Percentiles rank a stretch among this genome's conserved stretches.
These are phyloP conservation scores for Funneliformis caledonium DNA, from an alignment of 371 early-diverging fungal species.

Conservation along the genomic window DNA sequence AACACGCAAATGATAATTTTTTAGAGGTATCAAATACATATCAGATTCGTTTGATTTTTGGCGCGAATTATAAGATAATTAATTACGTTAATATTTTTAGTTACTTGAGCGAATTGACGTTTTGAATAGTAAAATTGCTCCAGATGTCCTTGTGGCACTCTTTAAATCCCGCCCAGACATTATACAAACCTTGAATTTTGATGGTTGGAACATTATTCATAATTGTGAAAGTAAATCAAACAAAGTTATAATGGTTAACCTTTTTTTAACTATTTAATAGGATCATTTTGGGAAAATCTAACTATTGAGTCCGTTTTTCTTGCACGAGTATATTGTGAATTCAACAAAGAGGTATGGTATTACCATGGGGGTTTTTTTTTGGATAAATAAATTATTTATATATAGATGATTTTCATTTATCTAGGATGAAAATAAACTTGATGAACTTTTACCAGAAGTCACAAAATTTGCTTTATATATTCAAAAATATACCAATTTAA, in stretches of 20 bases:
- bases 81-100: conserved; percentile 40
- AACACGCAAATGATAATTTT: conserved; percentile 73
- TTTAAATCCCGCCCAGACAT: conserved; percentile 71
- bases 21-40: conserved; percentile 55
- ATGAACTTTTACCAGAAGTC: conserved; percentile 75
- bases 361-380: neutral
- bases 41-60: neutral
- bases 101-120: conserved; percentile 85
- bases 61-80: neutral
- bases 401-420: conserved; percentile 16
- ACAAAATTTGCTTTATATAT: conserved; percentile 72
- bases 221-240: too few species aligned
- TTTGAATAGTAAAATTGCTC: conserved; percentile 69
- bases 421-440: conserved; percentile 63
- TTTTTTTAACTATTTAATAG: conserved; percentile 44
- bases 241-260: too few species aligned
- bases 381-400: neutral
- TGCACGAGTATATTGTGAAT: conserved; percentile 65
- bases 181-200: conserved; percentile 60
- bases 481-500: conserved; percentile 64
- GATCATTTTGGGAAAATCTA: conserved; percentile 77
- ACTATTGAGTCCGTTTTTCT: conserved; percentile 80
- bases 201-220: conserved; percentile 48
- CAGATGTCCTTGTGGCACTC: conserved; percentile 68
- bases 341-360: conserved; percentile 51